phyloP scores from a whole-genome alignment of 2,329 filamentous ascomycete genomes.

The Grosmannia penicillata region DNA sequence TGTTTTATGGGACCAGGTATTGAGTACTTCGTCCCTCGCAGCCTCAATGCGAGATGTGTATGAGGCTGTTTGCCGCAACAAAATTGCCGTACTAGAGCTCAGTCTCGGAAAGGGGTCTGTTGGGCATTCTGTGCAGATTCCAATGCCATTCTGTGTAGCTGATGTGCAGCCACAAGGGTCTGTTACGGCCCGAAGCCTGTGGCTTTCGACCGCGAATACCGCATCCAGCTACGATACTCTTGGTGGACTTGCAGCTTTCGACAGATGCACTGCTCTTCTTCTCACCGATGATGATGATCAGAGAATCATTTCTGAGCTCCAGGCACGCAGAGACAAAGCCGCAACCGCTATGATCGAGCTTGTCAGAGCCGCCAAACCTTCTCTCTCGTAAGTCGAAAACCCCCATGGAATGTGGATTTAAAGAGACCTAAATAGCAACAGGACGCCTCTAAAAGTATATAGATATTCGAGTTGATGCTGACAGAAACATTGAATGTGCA shows the following conservation, averaged over 20 bases:
- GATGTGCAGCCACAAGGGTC: conserved; percentile 58
- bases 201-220: conserved; percentile 76
- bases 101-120: conserved; percentile 44
- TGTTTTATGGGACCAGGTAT: conserved; percentile 53
- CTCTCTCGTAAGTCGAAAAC: conserved; percentile 35
- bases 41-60: conserved; percentile 72
- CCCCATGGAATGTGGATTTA: no score
- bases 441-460: no score
- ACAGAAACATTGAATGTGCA: no score
- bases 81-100: conserved; percentile 71
- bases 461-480: no score
- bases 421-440: not conserved
- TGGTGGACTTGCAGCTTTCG: conserved; percentile 53
- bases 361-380: conserved; percentile 58
- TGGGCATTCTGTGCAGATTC: conserved; percentile 50
- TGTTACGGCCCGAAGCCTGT: conserved; percentile 52
- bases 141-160: conserved; percentile 52
- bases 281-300: conserved; percentile 75
- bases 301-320: conserved; percentile 56
- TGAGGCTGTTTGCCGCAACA: conserved; percentile 65
- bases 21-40: conserved; percentile 62
- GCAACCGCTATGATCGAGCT: conserved; percentile 69
- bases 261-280: conserved; percentile 76
- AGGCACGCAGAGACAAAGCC: conserved; percentile 61
- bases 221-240: conserved; percentile 53